Conservation (phyloP, 169 alveolate genomes). For the Plasmodium relictum region DNA sequence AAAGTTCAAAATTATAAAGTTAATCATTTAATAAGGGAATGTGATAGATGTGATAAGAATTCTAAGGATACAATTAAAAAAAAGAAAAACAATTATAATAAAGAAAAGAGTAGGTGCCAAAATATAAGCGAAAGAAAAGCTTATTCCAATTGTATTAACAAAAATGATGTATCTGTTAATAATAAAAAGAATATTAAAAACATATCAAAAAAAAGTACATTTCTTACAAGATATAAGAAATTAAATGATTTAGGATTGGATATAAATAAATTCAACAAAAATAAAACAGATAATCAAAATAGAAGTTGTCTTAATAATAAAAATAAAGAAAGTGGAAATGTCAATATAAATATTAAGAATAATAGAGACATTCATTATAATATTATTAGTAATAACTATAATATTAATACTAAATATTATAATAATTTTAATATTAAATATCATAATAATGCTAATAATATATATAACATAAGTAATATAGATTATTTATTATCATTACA, state of each 20-base stretch:
- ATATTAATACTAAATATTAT: background rate
- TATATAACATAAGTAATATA: background rate
- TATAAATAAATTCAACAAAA: too few species aligned
- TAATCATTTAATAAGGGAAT: too few species aligned
- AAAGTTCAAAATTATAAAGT: conserved; percentile 1
- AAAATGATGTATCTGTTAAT: too few species aligned
- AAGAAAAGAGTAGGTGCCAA: too few species aligned
- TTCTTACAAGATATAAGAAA: conserved; percentile 4
- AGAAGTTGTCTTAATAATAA: too few species aligned
- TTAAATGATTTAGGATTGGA: background rate
- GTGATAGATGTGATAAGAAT: too few species aligned
- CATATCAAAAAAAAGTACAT: background rate
- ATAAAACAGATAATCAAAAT: too few species aligned
- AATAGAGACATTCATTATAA: background rate
- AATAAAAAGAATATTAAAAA: background rate
- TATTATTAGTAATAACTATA: conserved; percentile 1
- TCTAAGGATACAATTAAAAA: too few species aligned
- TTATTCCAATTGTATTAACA: too few species aligned
- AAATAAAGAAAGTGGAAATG: too few species aligned
- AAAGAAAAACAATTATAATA: too few species aligned
- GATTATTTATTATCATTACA: background rate
- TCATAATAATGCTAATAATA: background rate
- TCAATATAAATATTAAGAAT: too few species aligned
- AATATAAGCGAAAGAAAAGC: background rate
- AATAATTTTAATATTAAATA: background rate